phyloP scores from a whole-genome alignment of 2,329 filamentous ascomycete genomes.

The Aspergillus fischeri region DNA sequence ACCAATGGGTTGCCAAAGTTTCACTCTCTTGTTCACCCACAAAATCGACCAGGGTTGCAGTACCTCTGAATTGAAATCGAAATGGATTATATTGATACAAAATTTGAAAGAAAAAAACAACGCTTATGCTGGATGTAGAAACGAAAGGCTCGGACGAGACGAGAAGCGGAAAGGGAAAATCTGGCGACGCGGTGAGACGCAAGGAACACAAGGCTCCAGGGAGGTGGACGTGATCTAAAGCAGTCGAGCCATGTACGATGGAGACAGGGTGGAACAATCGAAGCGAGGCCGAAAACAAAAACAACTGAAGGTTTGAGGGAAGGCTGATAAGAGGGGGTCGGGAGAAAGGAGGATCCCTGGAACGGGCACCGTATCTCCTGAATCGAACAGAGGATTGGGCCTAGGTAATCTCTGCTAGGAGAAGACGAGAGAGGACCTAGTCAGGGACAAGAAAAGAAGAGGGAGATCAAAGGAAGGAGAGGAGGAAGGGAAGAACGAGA shows the following conservation, averaged over 20 bases:
- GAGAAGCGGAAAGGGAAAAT: conserved; percentile 20
- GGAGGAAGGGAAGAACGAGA: conserved; percentile 23
- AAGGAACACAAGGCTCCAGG: conserved; percentile 24
- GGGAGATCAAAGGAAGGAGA: conserved; percentile 16
- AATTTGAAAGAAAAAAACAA: conserved; percentile 21
- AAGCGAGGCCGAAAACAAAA: conserved; percentile 4
- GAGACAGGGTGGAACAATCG: conserved; percentile 6
- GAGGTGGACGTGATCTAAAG: conserved; percentile 24
- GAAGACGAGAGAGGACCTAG: conserved; percentile 12
- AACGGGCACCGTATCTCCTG: conserved; percentile 27
- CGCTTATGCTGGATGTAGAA: conserved; percentile 17
- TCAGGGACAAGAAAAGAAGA: conserved; percentile 15
- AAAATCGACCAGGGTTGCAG: neutral
- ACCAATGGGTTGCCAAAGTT: neutral
- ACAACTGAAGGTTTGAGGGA: conserved; percentile 7
- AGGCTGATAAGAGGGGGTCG: conserved; percentile 7
- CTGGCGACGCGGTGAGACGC: conserved; percentile 25
- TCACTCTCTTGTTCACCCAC: neutral
- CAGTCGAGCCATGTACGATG: conserved; percentile 32
- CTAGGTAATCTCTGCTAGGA: conserved; percentile 15
- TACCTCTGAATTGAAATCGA: conserved; percentile 29
- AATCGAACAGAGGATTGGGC: conserved; percentile 26
- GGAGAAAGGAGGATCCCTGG: conserved; percentile 19
- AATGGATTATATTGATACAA: conserved; percentile 31
- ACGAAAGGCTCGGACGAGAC: conserved; percentile 25